These are phyloP conservation scores for Crithidia mellificae DNA, from an alignment of 208 protist species.

Conservation along the genomic window DNA sequence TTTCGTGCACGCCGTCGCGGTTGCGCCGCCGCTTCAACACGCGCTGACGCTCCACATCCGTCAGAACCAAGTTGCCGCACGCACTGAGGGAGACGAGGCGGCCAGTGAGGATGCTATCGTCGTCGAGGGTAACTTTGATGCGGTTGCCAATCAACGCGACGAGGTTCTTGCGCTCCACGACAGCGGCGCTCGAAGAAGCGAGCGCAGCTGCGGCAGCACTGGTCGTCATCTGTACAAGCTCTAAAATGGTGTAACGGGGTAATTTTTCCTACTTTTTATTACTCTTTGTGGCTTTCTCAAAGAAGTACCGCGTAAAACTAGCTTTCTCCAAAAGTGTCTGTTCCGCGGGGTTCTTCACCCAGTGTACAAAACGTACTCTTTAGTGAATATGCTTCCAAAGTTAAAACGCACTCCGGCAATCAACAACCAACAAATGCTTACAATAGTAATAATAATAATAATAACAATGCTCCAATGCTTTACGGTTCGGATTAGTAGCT, in stretches of 20 bases:
- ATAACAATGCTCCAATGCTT: no score
- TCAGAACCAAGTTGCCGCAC: constrained; percentile 77
- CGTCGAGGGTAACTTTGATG: constrained; percentile 69
- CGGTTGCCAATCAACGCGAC: constrained; percentile 66
- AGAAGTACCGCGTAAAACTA: no score
- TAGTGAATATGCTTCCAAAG: no score
- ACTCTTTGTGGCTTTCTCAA: no score
- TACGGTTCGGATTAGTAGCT: no score
- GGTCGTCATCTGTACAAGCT: neutral
- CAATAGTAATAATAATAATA: no score
- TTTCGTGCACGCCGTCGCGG: constrained; percentile 26
- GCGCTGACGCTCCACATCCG: constrained; percentile 68
- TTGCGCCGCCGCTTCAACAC: constrained; percentile 42
- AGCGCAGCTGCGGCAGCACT: neutral
- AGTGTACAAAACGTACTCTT: no score
- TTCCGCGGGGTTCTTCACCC: no score
- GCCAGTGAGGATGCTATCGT: constrained; percentile 64
- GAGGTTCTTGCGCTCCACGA: constrained; percentile 48
- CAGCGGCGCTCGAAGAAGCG: constrained; percentile 15
- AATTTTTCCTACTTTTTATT: neutral
- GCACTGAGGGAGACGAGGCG: constrained; percentile 72
- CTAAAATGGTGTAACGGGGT: no score
- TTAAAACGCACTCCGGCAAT: no score
- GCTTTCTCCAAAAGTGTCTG: no score
- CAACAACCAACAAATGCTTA: no score